Evolutionary conservation across 306 rosid genomes (phyloP).

Genomic region (Malus sylvestris): DNA sequence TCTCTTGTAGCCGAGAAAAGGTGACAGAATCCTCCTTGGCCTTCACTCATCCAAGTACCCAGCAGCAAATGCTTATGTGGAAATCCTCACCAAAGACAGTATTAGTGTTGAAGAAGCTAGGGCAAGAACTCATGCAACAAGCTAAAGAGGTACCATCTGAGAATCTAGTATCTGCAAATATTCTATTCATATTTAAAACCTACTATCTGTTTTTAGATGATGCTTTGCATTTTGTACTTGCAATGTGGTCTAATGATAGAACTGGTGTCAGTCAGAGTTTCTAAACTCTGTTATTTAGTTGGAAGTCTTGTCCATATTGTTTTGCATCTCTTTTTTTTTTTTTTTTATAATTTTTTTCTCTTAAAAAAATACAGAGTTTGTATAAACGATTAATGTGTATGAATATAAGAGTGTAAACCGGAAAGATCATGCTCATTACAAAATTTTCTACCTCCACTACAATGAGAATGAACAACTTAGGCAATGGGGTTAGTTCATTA

Average conservation of each 20-base stretch:
- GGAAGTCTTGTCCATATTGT: neutral
- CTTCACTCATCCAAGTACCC: constrained; percentile 96
- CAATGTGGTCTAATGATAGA: neutral
- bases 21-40: constrained; percentile 95
- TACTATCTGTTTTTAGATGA: neutral
- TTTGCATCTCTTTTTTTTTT: neutral
- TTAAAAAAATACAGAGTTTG: neutral
- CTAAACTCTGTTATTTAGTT: neutral
- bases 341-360: neutral
- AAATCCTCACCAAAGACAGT: constrained; percentile 91
- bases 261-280: neutral
- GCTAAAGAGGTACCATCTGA: constrained; percentile 72
- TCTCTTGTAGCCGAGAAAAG: constrained; percentile 86
- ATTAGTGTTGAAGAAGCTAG: constrained; percentile 82
- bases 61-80: constrained; percentile 99
- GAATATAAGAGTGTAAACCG: neutral
- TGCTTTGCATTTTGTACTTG: neutral
- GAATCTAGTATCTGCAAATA: neutral
- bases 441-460: neutral
- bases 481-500: neutral
- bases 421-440: neutral
- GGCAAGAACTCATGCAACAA: constrained; percentile 88
- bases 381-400: neutral
- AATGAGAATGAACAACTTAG: neutral
- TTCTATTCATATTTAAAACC: too few relatives aligned